Base-by-base conservation (phyloP, 192 early-diverging fungal genomes). In the Coemansia sp. region DNA sequence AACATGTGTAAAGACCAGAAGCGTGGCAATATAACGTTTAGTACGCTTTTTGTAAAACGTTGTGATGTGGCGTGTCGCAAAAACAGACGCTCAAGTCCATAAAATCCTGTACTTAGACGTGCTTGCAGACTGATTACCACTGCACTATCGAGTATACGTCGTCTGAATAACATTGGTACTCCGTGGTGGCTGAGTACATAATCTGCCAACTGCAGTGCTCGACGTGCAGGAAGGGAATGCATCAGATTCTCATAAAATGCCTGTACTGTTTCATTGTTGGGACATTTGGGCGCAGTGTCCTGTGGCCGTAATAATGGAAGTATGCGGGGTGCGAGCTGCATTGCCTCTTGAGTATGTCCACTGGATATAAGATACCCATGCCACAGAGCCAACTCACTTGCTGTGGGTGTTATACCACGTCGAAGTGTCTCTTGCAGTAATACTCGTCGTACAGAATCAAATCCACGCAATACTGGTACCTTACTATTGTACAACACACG, bases 1-100 rank as follows among this genome's bases (percentile, higher is more conserved):
- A 80, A 80, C 72, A 74, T 71, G n/a, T 80, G 62, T 57, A 80
- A 57, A 0, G 64, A 61, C 77, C 77, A 80, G 51, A 80, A 67
- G 9, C 77, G 54, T 2, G 72, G 62, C 0, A 64, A 61, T 57
- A 68, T n/a, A 6, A 19, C 1, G 30, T 73, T 70, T 10, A 64
- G 27, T 30, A 65, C 70, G 0, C 23, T 9, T 3, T 32, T 30
- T 4, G 77, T 33, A 27, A 80, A 71, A 25, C 63, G 22, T 14
- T 68, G 63, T 20, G 58, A 54, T 54, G 22, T 42, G 11, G 74
- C 68, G 23, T 56, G 57, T 23, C 61, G 62, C 8, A 72, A 51
- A 27, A 78, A 57, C 5, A 30, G 25, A 7, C 69, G 65, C n/a
- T 80, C 77, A 5, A 80, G 66, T 29, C 59, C 64, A 51, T 69